phyloP scores from a whole-genome alignment of 2,329 filamentous ascomycete genomes.

The Penicillium sp. region DNA sequence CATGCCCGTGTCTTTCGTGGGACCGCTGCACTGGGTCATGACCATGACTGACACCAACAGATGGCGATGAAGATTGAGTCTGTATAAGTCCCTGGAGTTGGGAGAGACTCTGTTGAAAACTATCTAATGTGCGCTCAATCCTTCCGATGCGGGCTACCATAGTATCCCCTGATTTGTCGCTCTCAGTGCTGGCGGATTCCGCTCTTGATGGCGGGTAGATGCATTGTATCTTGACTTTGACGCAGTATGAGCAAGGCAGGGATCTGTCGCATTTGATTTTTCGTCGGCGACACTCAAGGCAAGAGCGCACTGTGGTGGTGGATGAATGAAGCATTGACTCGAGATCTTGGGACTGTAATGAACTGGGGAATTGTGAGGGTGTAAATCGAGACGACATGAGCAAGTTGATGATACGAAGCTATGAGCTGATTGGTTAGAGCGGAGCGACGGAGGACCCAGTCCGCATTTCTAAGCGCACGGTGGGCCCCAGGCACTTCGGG shows the following conservation, averaged over 20 bases:
- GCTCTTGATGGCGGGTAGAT: conserved; percentile 21
- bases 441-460: neutral
- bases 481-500: no score
- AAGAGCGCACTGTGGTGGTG: conserved; percentile 13
- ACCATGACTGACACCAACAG: neutral
- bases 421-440: neutral
- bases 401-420: neutral
- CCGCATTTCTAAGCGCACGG: neutral
- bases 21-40: neutral
- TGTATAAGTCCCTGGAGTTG: conserved; percentile 9
- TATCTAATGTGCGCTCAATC: conserved; percentile 8
- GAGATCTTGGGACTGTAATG: no score
- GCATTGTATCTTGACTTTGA: conserved; percentile 38
- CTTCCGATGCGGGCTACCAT: conserved; percentile 5
- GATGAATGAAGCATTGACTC: neutral
- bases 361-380: neutral
- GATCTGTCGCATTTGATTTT: conserved; percentile 27
- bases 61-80: neutral
- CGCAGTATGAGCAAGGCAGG: conserved; percentile 25
- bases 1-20: no score
- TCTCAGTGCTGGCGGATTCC: neutral
- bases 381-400: neutral
- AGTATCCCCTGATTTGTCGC: neutral
- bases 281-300: conserved; percentile 25
- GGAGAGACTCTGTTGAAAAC: neutral